These are phyloP conservation scores for Seiridium cupressi DNA, from an alignment of 2,329 filamentous ascomycete species.

Conservation along the genomic window DNA sequence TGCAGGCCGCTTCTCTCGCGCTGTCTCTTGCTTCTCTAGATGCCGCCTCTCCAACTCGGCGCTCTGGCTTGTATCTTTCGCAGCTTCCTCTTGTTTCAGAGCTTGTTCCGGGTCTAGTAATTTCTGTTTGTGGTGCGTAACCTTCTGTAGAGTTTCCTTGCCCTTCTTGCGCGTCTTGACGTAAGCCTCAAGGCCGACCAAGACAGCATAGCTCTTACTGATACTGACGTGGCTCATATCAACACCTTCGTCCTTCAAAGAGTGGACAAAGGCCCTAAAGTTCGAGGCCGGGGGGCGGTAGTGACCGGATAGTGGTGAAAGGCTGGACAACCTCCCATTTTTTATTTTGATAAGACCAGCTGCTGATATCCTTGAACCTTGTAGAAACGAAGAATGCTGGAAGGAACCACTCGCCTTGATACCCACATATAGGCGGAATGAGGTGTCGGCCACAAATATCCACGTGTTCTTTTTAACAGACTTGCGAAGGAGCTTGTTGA, in stretches of 20 bases:
- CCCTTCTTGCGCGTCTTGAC: constrained; percentile 65
- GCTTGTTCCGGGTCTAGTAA: constrained; percentile 60
- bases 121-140: constrained; percentile 55
- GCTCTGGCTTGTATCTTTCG: constrained; percentile 60
- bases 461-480: constrained; percentile 84
- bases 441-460: constrained; percentile 90
- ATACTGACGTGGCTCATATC: constrained; percentile 80
- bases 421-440: constrained; percentile 81
- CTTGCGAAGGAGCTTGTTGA: constrained; percentile 76
- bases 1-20: constrained; percentile 36
- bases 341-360: constrained; percentile 86
- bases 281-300: constrained; percentile 82
- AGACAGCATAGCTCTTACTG: constrained; percentile 76
- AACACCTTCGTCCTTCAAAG: constrained; percentile 68
- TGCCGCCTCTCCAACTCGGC: constrained; percentile 48
- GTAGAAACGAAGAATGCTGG: constrained; percentile 87
- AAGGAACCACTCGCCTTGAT: constrained; percentile 89
- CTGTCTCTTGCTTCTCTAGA: constrained; percentile 34
- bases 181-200: constrained; percentile 82
- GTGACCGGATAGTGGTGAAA: constrained; percentile 74
- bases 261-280: constrained; percentile 78
- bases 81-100: constrained; percentile 54
- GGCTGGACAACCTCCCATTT: constrained; percentile 70
- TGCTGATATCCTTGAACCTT: constrained; percentile 76
- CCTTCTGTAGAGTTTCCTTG: constrained; percentile 51